phyloP scores from a whole-genome alignment of 108 stramenopile genomes.

The Nitzschia sp. region DNA sequence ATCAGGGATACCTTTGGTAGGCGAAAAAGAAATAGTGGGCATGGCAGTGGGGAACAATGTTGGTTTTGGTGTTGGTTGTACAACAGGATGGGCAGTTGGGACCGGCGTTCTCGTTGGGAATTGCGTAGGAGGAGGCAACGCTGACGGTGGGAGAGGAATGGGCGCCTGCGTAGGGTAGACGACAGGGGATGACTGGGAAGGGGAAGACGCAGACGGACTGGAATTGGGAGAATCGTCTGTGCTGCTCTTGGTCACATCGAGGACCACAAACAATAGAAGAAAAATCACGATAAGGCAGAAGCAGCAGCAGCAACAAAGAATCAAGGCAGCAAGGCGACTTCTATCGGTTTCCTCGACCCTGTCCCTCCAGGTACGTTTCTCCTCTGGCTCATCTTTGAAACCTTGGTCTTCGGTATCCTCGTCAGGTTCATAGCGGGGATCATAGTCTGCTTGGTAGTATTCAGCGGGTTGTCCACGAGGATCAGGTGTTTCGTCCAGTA shows the following conservation, averaged over 20 bases:
- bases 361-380: background rate
- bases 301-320: conserved; percentile 12
- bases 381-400: conserved; percentile 4
- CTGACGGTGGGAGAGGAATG: background rate
- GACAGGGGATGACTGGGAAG: conserved; percentile 1
- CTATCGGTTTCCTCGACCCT: background rate
- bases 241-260: conserved; percentile 4
- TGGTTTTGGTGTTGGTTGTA: conserved; percentile 8
- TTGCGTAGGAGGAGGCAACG: conserved; percentile 8
- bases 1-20: conserved; percentile 23
- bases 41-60: conserved; percentile 5
- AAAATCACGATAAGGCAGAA: background rate
- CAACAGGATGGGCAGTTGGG: background rate
- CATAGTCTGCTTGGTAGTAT: conserved; percentile 13
- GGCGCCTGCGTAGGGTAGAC: conserved; percentile 3
- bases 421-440: background rate
- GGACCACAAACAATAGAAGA: conserved; percentile 4
- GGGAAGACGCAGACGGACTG: background rate
- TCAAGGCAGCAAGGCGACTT: background rate
- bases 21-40: conserved; percentile 15
- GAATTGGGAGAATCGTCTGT: background rate
- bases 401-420: background rate
- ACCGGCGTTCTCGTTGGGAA: conserved; percentile 6
- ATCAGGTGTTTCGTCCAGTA: background rate
- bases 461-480: conserved; percentile 12